Evolutionary conservation across 305 asterid species (phyloP).

Genomic region (Fraxinus paxiana): DNA sequence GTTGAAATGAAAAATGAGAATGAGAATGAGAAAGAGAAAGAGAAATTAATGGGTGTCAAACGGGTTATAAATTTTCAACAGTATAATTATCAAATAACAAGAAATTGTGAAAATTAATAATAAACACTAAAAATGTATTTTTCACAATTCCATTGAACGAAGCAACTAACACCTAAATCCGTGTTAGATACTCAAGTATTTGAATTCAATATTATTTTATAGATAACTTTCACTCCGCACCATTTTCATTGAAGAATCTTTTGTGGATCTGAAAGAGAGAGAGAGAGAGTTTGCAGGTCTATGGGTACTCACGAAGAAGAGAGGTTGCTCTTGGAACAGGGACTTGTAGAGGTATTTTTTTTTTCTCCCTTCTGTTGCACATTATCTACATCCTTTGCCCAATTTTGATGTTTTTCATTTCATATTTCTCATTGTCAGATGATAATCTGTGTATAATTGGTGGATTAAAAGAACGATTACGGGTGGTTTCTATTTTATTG

Average conservation of each 20-base stretch:
- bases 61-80: no score
- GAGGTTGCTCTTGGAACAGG: constrained; percentile 48
- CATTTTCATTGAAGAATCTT: neutral
- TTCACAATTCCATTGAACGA: no score
- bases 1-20: no score
- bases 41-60: no score
- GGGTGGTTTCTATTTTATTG: neutral
- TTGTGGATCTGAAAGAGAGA: neutral
- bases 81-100: no score
- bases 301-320: constrained; percentile 35
- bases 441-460: neutral
- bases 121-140: no score
- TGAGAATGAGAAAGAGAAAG: no score
- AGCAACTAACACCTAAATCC: neutral
- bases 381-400: neutral
- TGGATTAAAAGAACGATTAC: neutral
- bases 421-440: neutral
- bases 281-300: neutral
- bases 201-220: neutral
- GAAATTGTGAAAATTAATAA: no score
- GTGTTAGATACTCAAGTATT: neutral
- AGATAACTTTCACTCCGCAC: neutral
- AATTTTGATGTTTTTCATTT: neutral
- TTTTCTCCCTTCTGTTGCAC: neutral
- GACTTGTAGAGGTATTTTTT: constrained; percentile 33